Evolutionary conservation across 768 basidiomycete species (phyloP).

Genomic region (Boletus barrowsii): DNA sequence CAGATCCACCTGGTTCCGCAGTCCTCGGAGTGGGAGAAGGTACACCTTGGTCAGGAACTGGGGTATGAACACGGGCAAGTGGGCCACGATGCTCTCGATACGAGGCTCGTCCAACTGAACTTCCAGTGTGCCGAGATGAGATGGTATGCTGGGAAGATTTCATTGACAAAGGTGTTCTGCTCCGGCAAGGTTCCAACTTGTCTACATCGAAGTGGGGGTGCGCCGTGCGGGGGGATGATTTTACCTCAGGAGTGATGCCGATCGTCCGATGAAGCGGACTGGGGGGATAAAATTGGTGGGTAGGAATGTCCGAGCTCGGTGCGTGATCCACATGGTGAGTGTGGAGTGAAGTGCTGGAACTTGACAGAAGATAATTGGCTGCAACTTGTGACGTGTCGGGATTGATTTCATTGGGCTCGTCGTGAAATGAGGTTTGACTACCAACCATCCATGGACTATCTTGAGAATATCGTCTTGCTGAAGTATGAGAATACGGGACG

Average conservation of each 20-base stretch:
- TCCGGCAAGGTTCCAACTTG: background rate
- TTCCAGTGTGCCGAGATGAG: constrained; percentile 16
- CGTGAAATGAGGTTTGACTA: constrained; percentile 16
- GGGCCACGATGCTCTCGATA: constrained; percentile 21
- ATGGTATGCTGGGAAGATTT: constrained; percentile 14
- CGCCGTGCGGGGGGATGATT: background rate
- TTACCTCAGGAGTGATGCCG: background rate
- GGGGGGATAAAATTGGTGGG: background rate
- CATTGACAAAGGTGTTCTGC: constrained; percentile 7
- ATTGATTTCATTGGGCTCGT: constrained; percentile 12
- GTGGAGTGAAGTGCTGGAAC: background rate
- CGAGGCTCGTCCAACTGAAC: constrained; percentile 20
- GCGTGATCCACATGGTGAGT: background rate
- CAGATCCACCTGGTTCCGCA: background rate
- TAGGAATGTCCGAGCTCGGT: background rate
- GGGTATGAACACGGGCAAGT: constrained; percentile 7
- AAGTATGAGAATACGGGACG: constrained; percentile 8
- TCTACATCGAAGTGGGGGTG: background rate
- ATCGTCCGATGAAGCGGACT: background rate
- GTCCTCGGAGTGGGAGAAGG: background rate
- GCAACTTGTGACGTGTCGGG: background rate
- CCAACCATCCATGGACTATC: constrained; percentile 5
- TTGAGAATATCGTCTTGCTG: constrained; percentile 11
- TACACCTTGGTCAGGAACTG: background rate
- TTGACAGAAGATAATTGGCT: background rate